Base-by-base conservation (phyloP, 768 basidiomycete species). In the Xanthoconium stramineum region DNA sequence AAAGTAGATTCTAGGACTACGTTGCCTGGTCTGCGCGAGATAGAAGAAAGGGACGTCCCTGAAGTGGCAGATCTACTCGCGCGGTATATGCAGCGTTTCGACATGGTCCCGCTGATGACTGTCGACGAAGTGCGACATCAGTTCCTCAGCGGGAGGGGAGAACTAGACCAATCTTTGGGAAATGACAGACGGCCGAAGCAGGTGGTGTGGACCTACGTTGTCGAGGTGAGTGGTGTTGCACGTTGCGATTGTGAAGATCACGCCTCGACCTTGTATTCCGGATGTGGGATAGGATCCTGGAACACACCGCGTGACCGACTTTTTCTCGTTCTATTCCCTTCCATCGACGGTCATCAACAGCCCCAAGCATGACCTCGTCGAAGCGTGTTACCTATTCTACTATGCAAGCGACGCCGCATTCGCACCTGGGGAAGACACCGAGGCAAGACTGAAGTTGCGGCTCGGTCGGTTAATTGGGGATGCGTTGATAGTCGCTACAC, bases 321-420 rank as follows among this genome's bases (percentile, higher is more conserved):
- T 95, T 67, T 88, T 98, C 74, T 95, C 96, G 10, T 96, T 98
- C 77, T 99, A 97, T 72, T 91, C 91, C 14, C 83, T 99, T 24
- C 96, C 97, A 1, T 98, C 96, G 6, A 90, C 93, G 2, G 85
- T 98, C 58, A 92, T 98, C 68, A 81, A 83, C 50, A 84, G 83
- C 61, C 58, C 78, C n/a, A 89, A 86, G 61, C 74, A 94, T 67
- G 78, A 80, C 19, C 65, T 83, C 30, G 81, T 99, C 39, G 87
- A 99, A 62, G 96, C 95, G 1, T 96, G 93, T 12, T 99, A 98
- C 73, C 78, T 98, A 24, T 98, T 84, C 72, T 98, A 98, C 74
- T 98, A 98, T 66, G 97, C 93, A 19, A 88, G 89, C 8, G 87
- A 89, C 49, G 79, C 76, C 6, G 89, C 85, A 3, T 86, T 93